Base-by-base conservation (phyloP, 2,329 filamentous ascomycete species). In the Penicillium sp. region DNA sequence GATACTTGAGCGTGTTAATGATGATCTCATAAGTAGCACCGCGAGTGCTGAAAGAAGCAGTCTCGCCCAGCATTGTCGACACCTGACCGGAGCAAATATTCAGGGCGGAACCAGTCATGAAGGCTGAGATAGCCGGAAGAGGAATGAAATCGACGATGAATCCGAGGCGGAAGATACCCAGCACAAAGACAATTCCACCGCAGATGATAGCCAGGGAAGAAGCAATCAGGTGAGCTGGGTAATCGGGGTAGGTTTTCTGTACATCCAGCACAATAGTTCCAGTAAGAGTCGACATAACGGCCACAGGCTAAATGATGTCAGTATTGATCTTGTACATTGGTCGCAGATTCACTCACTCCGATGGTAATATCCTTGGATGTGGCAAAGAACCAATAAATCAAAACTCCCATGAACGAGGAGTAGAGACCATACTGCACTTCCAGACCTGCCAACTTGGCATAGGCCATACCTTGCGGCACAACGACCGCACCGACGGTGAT, bases 351-450 rank as follows among this genome's bases (percentile, higher is more conserved):
- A 60, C 58, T 55, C 34, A 63, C 60, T n/a, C 62, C 31, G 60
- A 46, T 97, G 9, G 93, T 97, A 68, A 99, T 97, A 73, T 99
- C 93, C 71, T 97, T 99, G 13, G 93, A 97, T 0, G 94, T 99
- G 32, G 92, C 94, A 68, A 97, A 97, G 69, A 97, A 89, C 93
- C 93, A 97, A 75, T 99, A 99, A 57, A 96, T 81, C 58, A 96
- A 73, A 14, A 96, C 92, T 47, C 93, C 94, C 83, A 97, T 94
- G 70, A 99, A 97, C 0, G 93, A 97, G 0, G 93, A 94, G 75
- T 96, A 96, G 1, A 97, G 82, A 48, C 93, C 93, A 67, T 87
- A 97, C 69, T 97, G 82, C 5, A 88, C 83, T 0, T 84, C 81
- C n/a, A 97, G 81, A 56, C 87, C 83, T 42, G 93, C 93, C 24